Conservation (phyloP, 345 rosid species). For the Erucastrum elatum region DNA sequence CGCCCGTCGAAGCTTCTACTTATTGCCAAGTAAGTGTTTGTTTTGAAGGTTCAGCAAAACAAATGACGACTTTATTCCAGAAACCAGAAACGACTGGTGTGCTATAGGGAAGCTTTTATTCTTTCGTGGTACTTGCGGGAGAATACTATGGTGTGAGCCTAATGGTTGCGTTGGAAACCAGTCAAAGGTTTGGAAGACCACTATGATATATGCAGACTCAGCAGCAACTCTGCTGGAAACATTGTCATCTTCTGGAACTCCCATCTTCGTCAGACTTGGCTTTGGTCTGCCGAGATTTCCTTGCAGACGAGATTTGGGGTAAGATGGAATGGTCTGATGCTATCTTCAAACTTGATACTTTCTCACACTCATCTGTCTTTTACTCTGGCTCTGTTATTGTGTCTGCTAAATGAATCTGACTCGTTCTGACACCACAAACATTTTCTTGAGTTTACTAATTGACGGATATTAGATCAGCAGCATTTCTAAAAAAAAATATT, state of each 20-base stretch:
- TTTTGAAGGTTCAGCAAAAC: neutral
- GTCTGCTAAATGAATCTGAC: neutral
- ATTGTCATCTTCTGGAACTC: neutral
- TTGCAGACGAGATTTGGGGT: neutral
- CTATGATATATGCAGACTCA: neutral
- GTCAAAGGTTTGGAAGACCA: neutral
- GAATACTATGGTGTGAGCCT: neutral
- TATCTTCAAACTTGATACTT: neutral
- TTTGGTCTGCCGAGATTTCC: neutral
- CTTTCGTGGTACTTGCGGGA: neutral
- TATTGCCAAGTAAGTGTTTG: neutral
- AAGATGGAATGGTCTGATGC: neutral
- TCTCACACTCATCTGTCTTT: neutral
- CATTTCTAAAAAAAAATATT: too few species aligned
- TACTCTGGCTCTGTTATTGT: neutral
- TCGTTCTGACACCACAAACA: too few species aligned
- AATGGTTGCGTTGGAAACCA: neutral
- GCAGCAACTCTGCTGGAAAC: neutral
- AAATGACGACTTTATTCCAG: neutral
- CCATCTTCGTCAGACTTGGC: neutral
- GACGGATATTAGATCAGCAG: too few species aligned
- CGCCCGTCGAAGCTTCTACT: neutral
- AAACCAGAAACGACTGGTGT: neutral
- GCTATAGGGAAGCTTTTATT: neutral
- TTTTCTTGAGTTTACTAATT: too few species aligned